Conservation (phyloP, 2,329 filamentous ascomycete genomes). For the Mollisia scopiformis region DNA sequence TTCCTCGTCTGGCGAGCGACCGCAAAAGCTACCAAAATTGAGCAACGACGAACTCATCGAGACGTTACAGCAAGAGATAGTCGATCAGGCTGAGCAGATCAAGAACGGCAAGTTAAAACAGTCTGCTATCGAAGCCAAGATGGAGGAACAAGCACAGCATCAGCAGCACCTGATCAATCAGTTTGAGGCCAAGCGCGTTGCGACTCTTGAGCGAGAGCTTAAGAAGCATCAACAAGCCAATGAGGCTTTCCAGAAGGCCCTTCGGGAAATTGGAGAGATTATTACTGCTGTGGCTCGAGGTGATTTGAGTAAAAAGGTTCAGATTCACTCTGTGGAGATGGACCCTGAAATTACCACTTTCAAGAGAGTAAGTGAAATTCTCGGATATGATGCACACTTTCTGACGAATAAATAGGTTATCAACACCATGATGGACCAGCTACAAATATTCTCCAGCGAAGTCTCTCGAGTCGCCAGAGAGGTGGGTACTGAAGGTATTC, state of each 20-base stretch:
- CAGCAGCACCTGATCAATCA: conserved; percentile 82
- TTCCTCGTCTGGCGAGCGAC: conserved; percentile 28
- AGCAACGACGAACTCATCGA: conserved; percentile 85
- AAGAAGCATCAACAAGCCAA: conserved; percentile 98
- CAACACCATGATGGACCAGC: conserved; percentile 98
- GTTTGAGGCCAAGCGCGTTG: conserved; percentile 86
- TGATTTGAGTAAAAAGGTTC: conserved; percentile 94
- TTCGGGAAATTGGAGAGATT: conserved; percentile 96
- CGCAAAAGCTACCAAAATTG: conserved; percentile 45
- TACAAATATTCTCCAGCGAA: conserved; percentile 95
- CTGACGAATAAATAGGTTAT: conserved; percentile 51
- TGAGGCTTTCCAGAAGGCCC: conserved; percentile 95
- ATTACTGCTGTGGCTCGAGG: conserved; percentile 94
- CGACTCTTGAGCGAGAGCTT: conserved; percentile 86
- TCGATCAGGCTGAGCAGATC: conserved; percentile 93
- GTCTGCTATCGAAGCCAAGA: conserved; percentile 80
- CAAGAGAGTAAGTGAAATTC: conserved; percentile 70
- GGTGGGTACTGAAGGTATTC: conserved; percentile 92
- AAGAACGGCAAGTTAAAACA: conserved; percentile 86
- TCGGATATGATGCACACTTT: background rate
- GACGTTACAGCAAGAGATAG: conserved; percentile 86
- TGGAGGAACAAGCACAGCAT: conserved; percentile 82
- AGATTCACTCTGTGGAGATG: conserved; percentile 95
- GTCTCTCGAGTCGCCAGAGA: conserved; percentile 93
- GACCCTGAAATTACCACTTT: conserved; percentile 98